Evolutionary conservation across 345 rosid species (phyloP), one percentile per base, ranked within the genome.

Genomic region (Sonneratia caseolaris): DNA sequence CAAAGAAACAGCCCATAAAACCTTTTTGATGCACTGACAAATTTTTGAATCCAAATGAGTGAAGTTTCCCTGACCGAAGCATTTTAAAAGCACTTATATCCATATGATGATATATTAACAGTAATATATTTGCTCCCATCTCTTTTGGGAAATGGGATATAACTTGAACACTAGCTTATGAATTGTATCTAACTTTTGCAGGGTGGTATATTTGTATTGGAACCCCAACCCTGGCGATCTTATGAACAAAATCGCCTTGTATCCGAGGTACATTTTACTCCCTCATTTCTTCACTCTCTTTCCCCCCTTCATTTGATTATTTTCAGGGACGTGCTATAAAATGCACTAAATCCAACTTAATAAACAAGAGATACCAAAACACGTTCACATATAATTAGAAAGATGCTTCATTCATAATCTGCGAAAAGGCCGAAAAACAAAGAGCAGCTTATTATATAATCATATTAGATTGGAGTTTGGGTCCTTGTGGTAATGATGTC

Each of bases 221-320:
- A 95, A 83, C 97, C 98, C 81, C 99, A 95, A 80, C 96, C 99
- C 55, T 95, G 97, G 99, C 78, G 80, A 69, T 95, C 99, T 69
- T 95, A 95, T 83, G 91, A 85, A 82, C 87, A 81, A 68, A 95
- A 92, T 42, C 96, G 81, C 16, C 84, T 73, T 55, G 98, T 84
- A 56, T 86, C 99, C 2, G 88, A 92, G 97, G 99, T 92, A 75
- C 61, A 61, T 66, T 77, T 71, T 19, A 4, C 8, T 64, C 24
- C 9, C 22, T 22, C 11, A 1, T 7, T 49, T 45, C 61, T 19
- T 38, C 18, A 16, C 38, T 48, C 1, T 19, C 65, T 22, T n/a
- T 12, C 37, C 16, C 9, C 37, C 7, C 24, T 8, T 40, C 32
- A 38, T 21, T 42, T 7, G 15, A 40, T 43, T 38, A 19, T 53